Evolutionary conservation across 495 filamentous ascomycete genomes (phyloP), one percentile per base, ranked within the genome.

Genomic region (Talaromyces stipitatus): DNA sequence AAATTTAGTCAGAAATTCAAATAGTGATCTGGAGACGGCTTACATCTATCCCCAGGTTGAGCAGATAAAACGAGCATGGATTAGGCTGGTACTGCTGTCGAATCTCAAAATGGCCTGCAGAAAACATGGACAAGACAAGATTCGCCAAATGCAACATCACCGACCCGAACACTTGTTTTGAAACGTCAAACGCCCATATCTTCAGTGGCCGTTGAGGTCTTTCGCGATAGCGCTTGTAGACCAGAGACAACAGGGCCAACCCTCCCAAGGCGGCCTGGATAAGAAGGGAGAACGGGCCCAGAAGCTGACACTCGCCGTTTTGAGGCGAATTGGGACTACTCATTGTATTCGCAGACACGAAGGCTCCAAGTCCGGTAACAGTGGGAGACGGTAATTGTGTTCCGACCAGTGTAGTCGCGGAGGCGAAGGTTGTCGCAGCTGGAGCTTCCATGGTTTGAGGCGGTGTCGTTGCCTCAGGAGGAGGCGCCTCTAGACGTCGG

Each of bases 151-250:
- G 94, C 23, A 96, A 82, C 75, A 98, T 80, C 43, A 88, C 83
- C 43, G 89, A 91, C 9, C 94, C 94, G 59, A 96, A 86, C n/a
- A 98, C 91, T 75, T 98, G 94, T 74, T 98, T 98, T 14, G 88
- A 92, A 29, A 85, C 94, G 71, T 98, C 94, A 66, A 97, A 97
- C 62, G 85, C 90, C 92, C 92, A 98, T 60, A 98, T 89, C 71
- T 90, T 90, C 55, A 97, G 57, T 16, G 95, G 95, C 41, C 94
- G 82, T 64, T 96, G 92, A 1, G 92, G 92, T 24, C 87, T 78
- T 73, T 98, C 94, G 58, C 89, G 81, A 82, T 88, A 96, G 60
- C 94, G 82, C 72, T 98, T 98, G 71, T 84, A 96, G 16, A 97
- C 91, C 18, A 98, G 79, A 4, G 91, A 87, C 30, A 91, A 70